These are phyloP conservation scores for Thozetella sp. DNA, from an alignment of 495 filamentous ascomycete species.

Conservation along the genomic window DNA sequence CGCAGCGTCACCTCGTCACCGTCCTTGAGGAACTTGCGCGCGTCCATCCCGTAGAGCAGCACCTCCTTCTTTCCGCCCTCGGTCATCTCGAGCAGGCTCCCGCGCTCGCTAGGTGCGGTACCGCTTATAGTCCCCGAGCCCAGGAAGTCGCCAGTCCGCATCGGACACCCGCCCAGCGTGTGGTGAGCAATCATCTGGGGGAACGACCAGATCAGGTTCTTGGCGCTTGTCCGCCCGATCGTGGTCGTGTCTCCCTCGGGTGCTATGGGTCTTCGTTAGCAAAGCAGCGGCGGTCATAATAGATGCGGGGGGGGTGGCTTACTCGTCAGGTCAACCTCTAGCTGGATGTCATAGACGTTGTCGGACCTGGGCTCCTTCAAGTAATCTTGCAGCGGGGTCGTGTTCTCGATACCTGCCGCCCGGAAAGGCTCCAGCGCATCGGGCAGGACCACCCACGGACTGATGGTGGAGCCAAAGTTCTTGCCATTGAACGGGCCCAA, in stretches of 20 bases:
- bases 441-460: slow-evolving; percentile 83
- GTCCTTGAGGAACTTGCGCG: slow-evolving; percentile 79
- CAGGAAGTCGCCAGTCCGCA: slow-evolving; percentile 81
- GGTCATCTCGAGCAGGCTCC: slow-evolving; percentile 82
- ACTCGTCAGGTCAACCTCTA: slow-evolving; percentile 75
- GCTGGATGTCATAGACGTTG: slow-evolving; percentile 71
- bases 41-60: slow-evolving; percentile 67
- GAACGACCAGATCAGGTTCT: slow-evolving; percentile 86
- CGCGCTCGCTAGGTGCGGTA: slow-evolving; percentile 57
- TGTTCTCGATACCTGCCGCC: slow-evolving; percentile 60
- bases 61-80: slow-evolving; percentile 65
- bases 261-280: slow-evolving; percentile 34
- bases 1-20: slow-evolving; percentile 77
- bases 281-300: too few relatives aligned
- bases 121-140: slow-evolving; percentile 92
- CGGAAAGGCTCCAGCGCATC: slow-evolving; percentile 79
- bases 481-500: slow-evolving; percentile 89
- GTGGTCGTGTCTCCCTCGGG: slow-evolving; percentile 64
- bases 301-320: slow-evolving; percentile 22
- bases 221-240: slow-evolving; percentile 64
- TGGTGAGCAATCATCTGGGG: slow-evolving; percentile 95
- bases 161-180: slow-evolving; percentile 79
- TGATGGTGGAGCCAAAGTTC: slow-evolving; percentile 91
- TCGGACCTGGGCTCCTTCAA: slow-evolving; percentile 65
- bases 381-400: slow-evolving; percentile 67